A percentile compares a stretch with the other conserved stretches of the same genome.
Evolutionary conservation across 2,329 filamentous ascomycete genomes (phyloP).

Genomic region (Cordyceps cateniannulata): DNA sequence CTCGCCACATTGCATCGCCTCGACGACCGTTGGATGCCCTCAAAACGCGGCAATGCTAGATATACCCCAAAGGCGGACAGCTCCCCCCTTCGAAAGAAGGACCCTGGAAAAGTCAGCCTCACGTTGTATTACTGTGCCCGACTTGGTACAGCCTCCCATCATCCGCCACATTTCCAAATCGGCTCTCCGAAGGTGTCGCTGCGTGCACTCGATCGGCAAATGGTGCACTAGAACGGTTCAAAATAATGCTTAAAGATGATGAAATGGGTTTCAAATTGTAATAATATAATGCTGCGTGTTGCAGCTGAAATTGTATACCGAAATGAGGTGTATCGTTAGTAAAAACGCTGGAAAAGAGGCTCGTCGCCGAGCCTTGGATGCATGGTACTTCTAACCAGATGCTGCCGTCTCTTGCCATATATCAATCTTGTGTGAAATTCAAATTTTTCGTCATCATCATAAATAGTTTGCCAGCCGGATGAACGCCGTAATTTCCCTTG

Average conservation of each 20-base stretch:
- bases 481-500: constrained; percentile 2
- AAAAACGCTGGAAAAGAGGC: background rate
- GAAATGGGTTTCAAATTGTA: background rate
- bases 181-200: too few species aligned
- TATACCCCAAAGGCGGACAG: too few species aligned
- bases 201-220: too few species aligned
- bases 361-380: background rate
- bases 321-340: background rate
- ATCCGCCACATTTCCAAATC: background rate
- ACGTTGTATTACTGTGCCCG: too few species aligned
- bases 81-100: too few species aligned
- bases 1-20: too few species aligned
- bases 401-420: background rate
- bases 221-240: background rate
- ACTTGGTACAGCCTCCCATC: background rate
- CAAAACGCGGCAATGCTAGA: too few species aligned
- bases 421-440: constrained; percentile 1
- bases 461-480: background rate
- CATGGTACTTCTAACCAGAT: background rate
- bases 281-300: background rate
- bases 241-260: background rate
- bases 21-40: too few species aligned
- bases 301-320: constrained; percentile 2
- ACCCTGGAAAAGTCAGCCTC: too few species aligned
- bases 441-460: constrained; percentile 1